phyloP scores from a whole-genome alignment of 2,329 filamentous ascomycete species.

The Teratosphaeria pseudoeucalypti region DNA sequence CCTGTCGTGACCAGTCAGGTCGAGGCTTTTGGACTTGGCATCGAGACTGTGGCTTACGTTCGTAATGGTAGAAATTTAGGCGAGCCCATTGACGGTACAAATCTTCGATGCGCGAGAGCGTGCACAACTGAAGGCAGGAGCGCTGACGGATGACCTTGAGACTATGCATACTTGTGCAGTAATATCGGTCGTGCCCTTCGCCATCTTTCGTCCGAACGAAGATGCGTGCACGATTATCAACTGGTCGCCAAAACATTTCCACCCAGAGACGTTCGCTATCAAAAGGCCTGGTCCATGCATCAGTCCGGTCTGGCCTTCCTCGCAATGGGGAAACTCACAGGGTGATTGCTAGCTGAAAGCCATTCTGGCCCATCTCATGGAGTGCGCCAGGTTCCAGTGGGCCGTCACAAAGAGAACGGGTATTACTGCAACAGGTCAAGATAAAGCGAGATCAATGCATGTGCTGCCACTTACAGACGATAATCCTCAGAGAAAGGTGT shows the following conservation, averaged over 20 bases:
- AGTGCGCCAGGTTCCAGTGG: conserved; percentile 10
- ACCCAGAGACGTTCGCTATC: conserved; percentile 32
- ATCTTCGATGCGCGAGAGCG: conserved; percentile 25
- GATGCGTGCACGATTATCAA: conserved; percentile 44
- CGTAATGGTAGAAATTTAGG: conserved; percentile 45
- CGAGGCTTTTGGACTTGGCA: not conserved
- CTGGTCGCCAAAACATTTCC: conserved; percentile 36
- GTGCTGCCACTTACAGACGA: conserved; percentile 5
- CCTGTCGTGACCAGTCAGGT: conserved; percentile 22
- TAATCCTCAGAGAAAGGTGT: conserved; percentile 26
- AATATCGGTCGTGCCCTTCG: conserved; percentile 31
- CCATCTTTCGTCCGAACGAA: conserved; percentile 39
- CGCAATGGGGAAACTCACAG: conserved; percentile 13
- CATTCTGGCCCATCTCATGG: conserved; percentile 21
- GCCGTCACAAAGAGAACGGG: conserved; percentile 15
- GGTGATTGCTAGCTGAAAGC: conserved; percentile 32
- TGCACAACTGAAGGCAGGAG: conserved; percentile 28
- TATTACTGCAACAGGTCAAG: conserved; percentile 6
- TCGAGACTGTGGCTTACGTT: conserved; percentile 31
- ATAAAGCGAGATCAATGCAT: not conserved
- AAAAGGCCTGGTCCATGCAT: conserved; percentile 31
- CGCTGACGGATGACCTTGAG: conserved; percentile 32
- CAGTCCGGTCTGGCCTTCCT: not conserved
- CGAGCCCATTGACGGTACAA: conserved; percentile 42
- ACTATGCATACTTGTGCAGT: conserved; percentile 42